Conservation (phyloP, 768 basidiomycete genomes). For the Termitomyces sp. region DNA sequence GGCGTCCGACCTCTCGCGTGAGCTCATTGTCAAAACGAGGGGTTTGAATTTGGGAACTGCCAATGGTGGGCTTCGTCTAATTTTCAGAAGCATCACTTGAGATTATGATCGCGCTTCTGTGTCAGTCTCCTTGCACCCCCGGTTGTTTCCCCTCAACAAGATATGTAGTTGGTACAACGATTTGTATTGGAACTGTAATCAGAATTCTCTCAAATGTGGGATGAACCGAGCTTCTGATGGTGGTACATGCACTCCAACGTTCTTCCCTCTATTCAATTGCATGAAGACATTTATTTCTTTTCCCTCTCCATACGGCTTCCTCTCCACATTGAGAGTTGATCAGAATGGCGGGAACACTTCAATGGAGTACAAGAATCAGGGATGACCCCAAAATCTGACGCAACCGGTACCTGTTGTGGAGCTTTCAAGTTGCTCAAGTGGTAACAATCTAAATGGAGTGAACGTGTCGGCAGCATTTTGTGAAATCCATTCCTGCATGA, state of each 20-base stretch:
- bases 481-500: too few relatives aligned
- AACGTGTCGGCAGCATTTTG: not conserved
- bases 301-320: not conserved
- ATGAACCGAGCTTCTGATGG: not conserved
- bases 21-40: not conserved
- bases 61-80: too few relatives aligned
- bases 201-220: not conserved
- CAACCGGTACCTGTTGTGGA: not conserved
- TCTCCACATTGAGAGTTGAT: not conserved
- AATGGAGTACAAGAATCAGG: not conserved
- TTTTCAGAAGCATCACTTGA: not conserved
- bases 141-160: too few relatives aligned
- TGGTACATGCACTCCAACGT: not conserved
- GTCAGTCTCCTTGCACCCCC: too few relatives aligned
- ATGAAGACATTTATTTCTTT: not conserved
- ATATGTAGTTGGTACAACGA: too few relatives aligned
- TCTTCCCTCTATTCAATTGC: not conserved
- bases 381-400: not conserved
- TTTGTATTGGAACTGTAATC: not conserved
- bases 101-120: not conserved
- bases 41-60: not conserved
- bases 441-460: not conserved
- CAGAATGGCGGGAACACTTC: not conserved
- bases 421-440: not conserved
- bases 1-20: not conserved